Evolutionary conservation across 2,329 filamentous ascomycete species (phyloP).

Genomic region (Xylogone sp.): DNA sequence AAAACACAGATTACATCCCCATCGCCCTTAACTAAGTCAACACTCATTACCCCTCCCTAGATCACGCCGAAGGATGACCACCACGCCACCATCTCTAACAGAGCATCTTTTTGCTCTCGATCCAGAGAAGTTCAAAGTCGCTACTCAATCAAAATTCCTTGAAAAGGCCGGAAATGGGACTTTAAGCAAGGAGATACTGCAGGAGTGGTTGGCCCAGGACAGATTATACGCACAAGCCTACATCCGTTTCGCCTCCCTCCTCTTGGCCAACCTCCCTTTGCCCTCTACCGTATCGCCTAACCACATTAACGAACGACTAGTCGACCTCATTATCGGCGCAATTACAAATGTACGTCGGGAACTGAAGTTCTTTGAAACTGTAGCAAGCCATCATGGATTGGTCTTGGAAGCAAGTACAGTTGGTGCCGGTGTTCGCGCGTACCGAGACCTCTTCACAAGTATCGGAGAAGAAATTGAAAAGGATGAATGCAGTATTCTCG

Average conservation of each 20-base stretch:
- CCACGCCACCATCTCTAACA: not conserved
- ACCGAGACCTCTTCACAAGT: constrained; percentile 48
- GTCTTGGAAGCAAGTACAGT: constrained; percentile 38
- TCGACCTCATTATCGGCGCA: constrained; percentile 60
- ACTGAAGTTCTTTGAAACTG: constrained; percentile 63
- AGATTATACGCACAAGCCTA: constrained; percentile 68
- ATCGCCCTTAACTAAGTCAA: no score
- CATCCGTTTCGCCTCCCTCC: constrained; percentile 61
- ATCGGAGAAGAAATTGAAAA: constrained; percentile 27
- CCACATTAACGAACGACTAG: constrained; percentile 49
- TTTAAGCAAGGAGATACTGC: constrained; percentile 50
- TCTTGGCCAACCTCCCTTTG: constrained; percentile 59
- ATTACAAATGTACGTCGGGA: constrained; percentile 65
- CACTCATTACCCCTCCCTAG: no score
- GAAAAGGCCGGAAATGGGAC: constrained; percentile 59
- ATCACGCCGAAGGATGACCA: not conserved
- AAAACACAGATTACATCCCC: no score
- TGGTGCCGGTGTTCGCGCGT: constrained; percentile 35
- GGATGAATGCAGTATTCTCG: constrained; percentile 35
- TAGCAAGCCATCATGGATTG: constrained; percentile 57
- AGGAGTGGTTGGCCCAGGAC: constrained; percentile 69
- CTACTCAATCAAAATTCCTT: constrained; percentile 66
- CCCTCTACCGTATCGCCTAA: constrained; percentile 38
- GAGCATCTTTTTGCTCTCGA: not conserved
- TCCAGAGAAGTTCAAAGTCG: constrained; percentile 21